Base-by-base conservation (phyloP, 2,329 filamentous ascomycete species). In the Sporothrix brasiliensis region DNA sequence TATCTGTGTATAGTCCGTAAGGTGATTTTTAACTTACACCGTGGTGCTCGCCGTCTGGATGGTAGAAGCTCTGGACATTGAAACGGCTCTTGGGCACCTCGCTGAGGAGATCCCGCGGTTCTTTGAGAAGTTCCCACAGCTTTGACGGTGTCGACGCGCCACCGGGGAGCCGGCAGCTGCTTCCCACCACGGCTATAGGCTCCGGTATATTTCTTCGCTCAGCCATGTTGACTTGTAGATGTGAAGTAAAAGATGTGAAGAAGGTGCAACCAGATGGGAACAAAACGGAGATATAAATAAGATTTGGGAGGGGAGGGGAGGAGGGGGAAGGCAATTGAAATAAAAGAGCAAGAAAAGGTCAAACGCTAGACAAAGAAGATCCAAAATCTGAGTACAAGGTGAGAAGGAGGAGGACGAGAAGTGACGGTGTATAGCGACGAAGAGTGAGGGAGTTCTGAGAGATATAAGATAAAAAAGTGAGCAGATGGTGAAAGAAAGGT, bases 121-220 rank as follows among this genome's bases (percentile, higher is more conserved):
- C 14, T 73, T 67, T 66, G 39, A 72, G 65, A 9, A 74, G 71
- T 3, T 63, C 27, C 73, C 73, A 74, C 11, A 74, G 68, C 54
- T 72, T 72, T 10, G 69, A 71, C 2, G 73, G 73, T 3, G 72
- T 60, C 7, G 66, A 68, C 4, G 72, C 52, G 6, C 71, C 72
- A n/a, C 73, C 73, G 2, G 70, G 68, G 10, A 74, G 71, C 19
- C 72, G 54, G 39, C 72, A 74, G 50, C 69, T 70, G 44, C 63
- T 73, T 68, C 73, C 71, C 9, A 74, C 63, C 4, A 74, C 69
- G 27, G 73, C 72, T 69, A 73, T 73, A n/a, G 73, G 73, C 39
- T 72, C 71, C 27, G 71, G 71, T 52, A 41, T 58, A 3, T 21
- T 39, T 63, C 41, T 39, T 54, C n/a, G 68, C 49, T 34, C 47